A percentile compares a stretch with the other conserved stretches of the same genome.
Evolutionary conservation across 2,329 filamentous ascomycete species (phyloP).

Genomic region (Onygena corvina): DNA sequence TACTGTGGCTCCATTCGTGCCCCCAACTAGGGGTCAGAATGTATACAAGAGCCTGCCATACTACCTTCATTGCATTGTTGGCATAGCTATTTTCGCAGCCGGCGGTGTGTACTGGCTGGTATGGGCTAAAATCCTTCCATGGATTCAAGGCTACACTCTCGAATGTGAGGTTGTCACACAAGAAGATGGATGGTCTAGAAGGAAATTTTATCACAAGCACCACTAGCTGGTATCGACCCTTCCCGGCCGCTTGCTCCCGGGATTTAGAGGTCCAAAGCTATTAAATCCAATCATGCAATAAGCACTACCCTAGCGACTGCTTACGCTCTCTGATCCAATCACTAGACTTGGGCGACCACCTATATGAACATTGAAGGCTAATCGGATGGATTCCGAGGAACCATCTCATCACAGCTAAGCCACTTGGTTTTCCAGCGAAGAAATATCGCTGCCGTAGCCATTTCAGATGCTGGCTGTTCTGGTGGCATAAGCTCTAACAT

Average conservation of each 20-base stretch:
- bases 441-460: not conserved
- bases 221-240: not conserved
- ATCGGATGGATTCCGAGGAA: not conserved
- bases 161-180: conserved; percentile 11
- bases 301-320: no score
- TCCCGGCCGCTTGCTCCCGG: no score
- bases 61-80: conserved; percentile 39
- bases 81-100: conserved; percentile 34
- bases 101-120: conserved; percentile 38
- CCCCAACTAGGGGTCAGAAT: conserved; percentile 33
- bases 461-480: not conserved
- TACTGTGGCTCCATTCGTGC: conserved; percentile 46
- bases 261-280: no score
- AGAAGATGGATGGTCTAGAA: conserved; percentile 14
- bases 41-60: conserved; percentile 39
- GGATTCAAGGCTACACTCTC: conserved; percentile 10
- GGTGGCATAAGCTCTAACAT: not conserved
- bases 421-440: not conserved
- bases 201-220: conserved; percentile 7
- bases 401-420: not conserved
- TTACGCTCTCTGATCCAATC: no score
- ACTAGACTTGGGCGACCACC: no score
- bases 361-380: no score
- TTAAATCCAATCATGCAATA: no score
- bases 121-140: conserved; percentile 13